phyloP scores from a whole-genome alignment of 2,329 filamentous ascomycete species.

The Alternaria angustiovoidea region DNA sequence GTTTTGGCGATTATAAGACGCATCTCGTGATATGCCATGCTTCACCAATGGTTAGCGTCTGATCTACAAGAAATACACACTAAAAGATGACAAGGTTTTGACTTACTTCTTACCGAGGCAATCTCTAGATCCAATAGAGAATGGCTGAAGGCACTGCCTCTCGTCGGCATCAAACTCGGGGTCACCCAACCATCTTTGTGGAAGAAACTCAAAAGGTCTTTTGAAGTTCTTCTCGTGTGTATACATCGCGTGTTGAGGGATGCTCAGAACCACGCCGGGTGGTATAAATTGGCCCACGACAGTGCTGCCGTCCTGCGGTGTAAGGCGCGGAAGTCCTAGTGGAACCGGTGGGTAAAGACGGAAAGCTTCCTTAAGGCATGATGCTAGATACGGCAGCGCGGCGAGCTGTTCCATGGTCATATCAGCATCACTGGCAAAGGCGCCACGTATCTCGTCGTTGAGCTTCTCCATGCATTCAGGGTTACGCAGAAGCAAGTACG shows the following conservation, averaged over 20 bases:
- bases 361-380: slow-evolving; percentile 53
- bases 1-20: slow-evolving; percentile 52
- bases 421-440: slow-evolving; percentile 38
- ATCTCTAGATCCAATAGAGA: slow-evolving; percentile 54
- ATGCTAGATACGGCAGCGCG: slow-evolving; percentile 49
- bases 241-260: slow-evolving; percentile 32
- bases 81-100: background rate
- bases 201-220: slow-evolving; percentile 47
- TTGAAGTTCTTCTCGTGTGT: slow-evolving; percentile 43
- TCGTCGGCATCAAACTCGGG: slow-evolving; percentile 37
- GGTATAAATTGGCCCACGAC: slow-evolving; percentile 51
- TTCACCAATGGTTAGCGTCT: slow-evolving; percentile 21
- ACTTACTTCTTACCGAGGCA: slow-evolving; percentile 51
- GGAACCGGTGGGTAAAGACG: slow-evolving; percentile 55
- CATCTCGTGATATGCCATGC: slow-evolving; percentile 53
- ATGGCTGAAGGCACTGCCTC: slow-evolving; percentile 53
- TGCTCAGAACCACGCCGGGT: slow-evolving; percentile 23
- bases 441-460: slow-evolving; percentile 37
- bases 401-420: slow-evolving; percentile 46
- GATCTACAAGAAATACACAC: background rate
- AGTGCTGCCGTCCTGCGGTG: slow-evolving; percentile 47
- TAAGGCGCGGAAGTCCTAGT: slow-evolving; percentile 43
- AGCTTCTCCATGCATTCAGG: slow-evolving; percentile 36
- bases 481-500: slow-evolving; percentile 47
- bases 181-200: slow-evolving; percentile 53